Conservation (phyloP, 371 early-diverging fungal species). For the Nematocida sp. region DNA sequence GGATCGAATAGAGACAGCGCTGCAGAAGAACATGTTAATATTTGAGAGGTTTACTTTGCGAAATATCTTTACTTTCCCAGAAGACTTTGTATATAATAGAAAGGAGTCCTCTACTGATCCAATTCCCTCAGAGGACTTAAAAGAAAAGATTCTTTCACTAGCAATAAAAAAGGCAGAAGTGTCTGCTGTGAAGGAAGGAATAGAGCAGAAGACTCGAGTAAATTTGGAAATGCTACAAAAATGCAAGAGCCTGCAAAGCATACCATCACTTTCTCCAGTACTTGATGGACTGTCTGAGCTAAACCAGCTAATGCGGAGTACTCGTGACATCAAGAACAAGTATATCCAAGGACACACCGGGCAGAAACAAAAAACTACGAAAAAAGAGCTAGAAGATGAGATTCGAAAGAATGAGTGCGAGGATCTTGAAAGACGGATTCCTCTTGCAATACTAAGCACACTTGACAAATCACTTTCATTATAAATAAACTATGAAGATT, state of each 20-base stretch:
- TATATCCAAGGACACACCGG: slow-evolving; percentile 1
- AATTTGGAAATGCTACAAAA: slow-evolving; percentile 1
- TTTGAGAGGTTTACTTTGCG: slow-evolving; percentile 68
- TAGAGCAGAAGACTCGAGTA: slow-evolving; percentile 2
- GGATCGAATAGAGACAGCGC: slow-evolving; percentile 42
- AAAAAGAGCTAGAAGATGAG: slow-evolving; percentile 50
- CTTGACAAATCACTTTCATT: slow-evolving; percentile 17
- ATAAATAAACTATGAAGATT: slow-evolving; percentile 2
- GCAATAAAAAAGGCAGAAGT: slow-evolving; percentile 5
- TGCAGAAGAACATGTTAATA: slow-evolving; percentile 65
- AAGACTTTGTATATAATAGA: slow-evolving; percentile 64
- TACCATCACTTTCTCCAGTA: background rate
- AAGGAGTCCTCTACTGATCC: slow-evolving; percentile 39
- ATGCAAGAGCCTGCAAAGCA: background rate
- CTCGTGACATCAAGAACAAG: slow-evolving; percentile 34
- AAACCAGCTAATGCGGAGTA: slow-evolving; percentile 8
- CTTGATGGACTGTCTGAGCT: slow-evolving; percentile 1
- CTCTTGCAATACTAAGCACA: slow-evolving; percentile 15
- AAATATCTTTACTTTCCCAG: slow-evolving; percentile 68
- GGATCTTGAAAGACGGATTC: slow-evolving; percentile 43
- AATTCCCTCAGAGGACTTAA: slow-evolving; percentile 41
- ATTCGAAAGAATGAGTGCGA: slow-evolving; percentile 49
- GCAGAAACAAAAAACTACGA: background rate
- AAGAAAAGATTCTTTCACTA: slow-evolving; percentile 22
- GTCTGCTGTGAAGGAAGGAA: background rate